Conservation (phyloP, 2,329 filamentous ascomycete genomes). For the Fusarium verrucosum region DNA sequence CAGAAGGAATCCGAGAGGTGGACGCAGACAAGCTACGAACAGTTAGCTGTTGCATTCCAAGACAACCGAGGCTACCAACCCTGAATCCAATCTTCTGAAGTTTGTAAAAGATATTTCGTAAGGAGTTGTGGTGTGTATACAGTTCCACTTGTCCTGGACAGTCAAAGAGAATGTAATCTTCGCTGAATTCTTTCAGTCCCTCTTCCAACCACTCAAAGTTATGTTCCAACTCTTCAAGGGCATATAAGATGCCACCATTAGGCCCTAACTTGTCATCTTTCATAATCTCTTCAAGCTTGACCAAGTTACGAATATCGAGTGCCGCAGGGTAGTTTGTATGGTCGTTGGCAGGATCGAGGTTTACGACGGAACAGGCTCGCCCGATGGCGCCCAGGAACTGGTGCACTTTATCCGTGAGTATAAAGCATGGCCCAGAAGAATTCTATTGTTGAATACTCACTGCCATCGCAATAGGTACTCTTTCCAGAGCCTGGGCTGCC, state of each 20-base stretch:
- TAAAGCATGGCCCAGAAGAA: not conserved
- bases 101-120: constrained; percentile 90
- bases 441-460: constrained; percentile 55
- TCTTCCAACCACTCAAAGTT: constrained; percentile 93
- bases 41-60: constrained; percentile 24
- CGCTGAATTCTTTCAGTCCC: constrained; percentile 79
- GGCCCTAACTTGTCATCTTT: constrained; percentile 87
- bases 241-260: constrained; percentile 92
- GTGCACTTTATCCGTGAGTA: constrained; percentile 68
- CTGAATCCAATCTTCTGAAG: constrained; percentile 92
- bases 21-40: constrained; percentile 81
- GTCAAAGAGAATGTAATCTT: constrained; percentile 95
- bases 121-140: constrained; percentile 91
- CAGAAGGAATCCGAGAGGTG: constrained; percentile 96
- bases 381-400: constrained; percentile 97
- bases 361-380: constrained; percentile 92
- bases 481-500: constrained; percentile 97
- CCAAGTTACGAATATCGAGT: constrained; percentile 86
- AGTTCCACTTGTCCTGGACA: constrained; percentile 97
- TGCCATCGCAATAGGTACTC: constrained; percentile 98
- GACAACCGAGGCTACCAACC: constrained; percentile 62
- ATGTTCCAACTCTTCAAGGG: constrained; percentile 91
- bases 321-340: constrained; percentile 88
- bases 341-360: constrained; percentile 97
- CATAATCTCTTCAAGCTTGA: constrained; percentile 96